Evolutionary conservation across 2,329 filamentous ascomycete genomes (phyloP), one percentile per base, ranked within the genome.

Genomic region (Boeremia lycopersici): DNA sequence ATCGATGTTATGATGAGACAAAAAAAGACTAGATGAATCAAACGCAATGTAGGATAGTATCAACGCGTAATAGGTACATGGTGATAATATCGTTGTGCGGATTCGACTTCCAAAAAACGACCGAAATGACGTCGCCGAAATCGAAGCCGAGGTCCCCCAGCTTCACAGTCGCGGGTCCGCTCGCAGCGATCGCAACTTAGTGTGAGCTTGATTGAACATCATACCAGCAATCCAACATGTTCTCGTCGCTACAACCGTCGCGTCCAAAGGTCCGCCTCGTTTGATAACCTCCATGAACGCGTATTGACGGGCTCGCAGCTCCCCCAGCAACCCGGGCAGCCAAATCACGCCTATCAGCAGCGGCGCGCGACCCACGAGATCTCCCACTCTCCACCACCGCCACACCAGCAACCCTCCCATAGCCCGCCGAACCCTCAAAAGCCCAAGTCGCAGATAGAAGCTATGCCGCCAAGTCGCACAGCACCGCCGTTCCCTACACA

Each of bases 381-480:
- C 28, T 46, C 53, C n/a, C 63, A 59, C n/a, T 19, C 46, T 17
- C 35, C 53, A 33, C 4, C 49, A 17, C 35, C 8, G 11, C 31
- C 41, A 36, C 34, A 36, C 45, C 51, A 41, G 31, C 49, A 42
- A 11, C 19, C 10, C 6, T 17, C 33, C 2, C 28, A 31, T 25
- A 38, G 25, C n/a, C 35, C 25, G 44, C 31, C 39, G 11, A 34
- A 25, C 25, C 9, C 42, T 29, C 29, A 57, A 17, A 67, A 52
- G 39, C 77, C 78, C 29, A 67, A 69, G 41, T 77, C 62, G n/a
- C 80, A 82, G 53, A 74, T 82, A 15, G 78, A 82, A 75, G 78
- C 80, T 25, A 80, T 81, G 75, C 78, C 79, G 12, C 77, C 72
- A 1, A 61, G 65, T 39, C 55, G 33, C 28, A 52, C 67, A n/a